Percentiles rank a stretch among this genome's conserved stretches.
Conservation (phyloP, 495 filamentous ascomycete species). For the Penicillium cosmopolitanum region DNA sequence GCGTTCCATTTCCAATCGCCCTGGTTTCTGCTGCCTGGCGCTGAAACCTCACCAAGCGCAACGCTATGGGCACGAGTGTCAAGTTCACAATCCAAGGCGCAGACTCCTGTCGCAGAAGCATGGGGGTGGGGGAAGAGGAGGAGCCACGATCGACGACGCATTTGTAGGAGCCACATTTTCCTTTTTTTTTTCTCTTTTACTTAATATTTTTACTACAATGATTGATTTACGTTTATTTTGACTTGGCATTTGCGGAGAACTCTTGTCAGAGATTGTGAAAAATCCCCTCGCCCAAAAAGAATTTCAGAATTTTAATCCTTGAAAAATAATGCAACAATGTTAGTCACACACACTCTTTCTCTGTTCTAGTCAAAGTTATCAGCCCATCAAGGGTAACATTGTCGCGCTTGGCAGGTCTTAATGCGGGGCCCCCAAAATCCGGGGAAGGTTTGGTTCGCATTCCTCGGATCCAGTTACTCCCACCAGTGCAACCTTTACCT, state of each 20-base stretch:
- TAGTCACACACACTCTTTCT: too few relatives aligned
- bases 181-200: not conserved
- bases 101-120: not conserved
- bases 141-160: slow-evolving; percentile 7
- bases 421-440: slow-evolving; percentile 29
- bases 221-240: not conserved
- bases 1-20: slow-evolving; percentile 27
- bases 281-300: not conserved
- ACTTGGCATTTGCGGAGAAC: not conserved
- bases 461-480: slow-evolving; percentile 23
- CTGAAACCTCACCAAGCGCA: slow-evolving; percentile 19
- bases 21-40: slow-evolving; percentile 19
- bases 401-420: slow-evolving; percentile 26
- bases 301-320: too few relatives aligned
- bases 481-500: slow-evolving; percentile 11
- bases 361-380: not conserved
- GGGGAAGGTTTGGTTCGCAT: slow-evolving; percentile 26
- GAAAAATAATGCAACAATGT: too few relatives aligned
- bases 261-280: not conserved
- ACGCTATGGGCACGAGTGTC: slow-evolving; percentile 11
- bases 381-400: slow-evolving; percentile 23
- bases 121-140: not conserved
- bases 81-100: not conserved
- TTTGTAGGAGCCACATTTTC: not conserved
- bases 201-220: not conserved